Base-by-base conservation (phyloP, 805 yeast genomes). In the Candida tallmaniae region DNA sequence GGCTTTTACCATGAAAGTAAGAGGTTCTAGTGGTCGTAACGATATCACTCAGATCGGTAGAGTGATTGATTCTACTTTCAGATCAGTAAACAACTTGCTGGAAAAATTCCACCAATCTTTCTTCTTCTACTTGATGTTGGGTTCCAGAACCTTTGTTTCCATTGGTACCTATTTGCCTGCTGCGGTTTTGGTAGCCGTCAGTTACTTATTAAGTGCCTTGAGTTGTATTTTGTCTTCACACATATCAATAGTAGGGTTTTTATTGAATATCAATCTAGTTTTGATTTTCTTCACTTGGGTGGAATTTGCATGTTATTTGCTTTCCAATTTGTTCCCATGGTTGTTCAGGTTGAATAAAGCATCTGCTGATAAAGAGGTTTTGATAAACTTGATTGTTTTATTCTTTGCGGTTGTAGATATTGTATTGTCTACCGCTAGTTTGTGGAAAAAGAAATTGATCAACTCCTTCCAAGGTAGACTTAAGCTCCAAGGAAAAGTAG, bases 61-160 rank as follows among this genome's bases (percentile, higher is more conserved):
- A 54, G 72, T 90, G 3, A 74, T 87, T 13, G 99, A 93, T 59
- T 86, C 94, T 2, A 66, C 83, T 6, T 80, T 89, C 52, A 74
- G 98, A 41, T 80, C 96, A 0, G 83, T 93, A 23, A 93, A 93
- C 62, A 93, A 93, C 54, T 68, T 93, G 46, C 66, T 90, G 24
- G 99, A 93, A 56, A 94, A 90, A 55, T 90, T 90, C 60, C 99
- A 93, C 59, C 99, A 93, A 60, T 86, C 96, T 1, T 93, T 88
- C 51, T 93, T 93, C 68, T 93, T 89, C 53, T 93, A 90, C 61
- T 69, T 90, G 45, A 56, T 93, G 60, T 58, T 93, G 32, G 75
- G 86, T 0, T 94, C 97, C 16, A 64, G 71, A 37, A 58, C 73
- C 38, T 93, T 93, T 63, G 95, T 93, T 12, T 86, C 96, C 4